Evolutionary conservation across 2,329 filamentous ascomycete species (phyloP).

Genomic region (Didymosphaeria variabile): DNA sequence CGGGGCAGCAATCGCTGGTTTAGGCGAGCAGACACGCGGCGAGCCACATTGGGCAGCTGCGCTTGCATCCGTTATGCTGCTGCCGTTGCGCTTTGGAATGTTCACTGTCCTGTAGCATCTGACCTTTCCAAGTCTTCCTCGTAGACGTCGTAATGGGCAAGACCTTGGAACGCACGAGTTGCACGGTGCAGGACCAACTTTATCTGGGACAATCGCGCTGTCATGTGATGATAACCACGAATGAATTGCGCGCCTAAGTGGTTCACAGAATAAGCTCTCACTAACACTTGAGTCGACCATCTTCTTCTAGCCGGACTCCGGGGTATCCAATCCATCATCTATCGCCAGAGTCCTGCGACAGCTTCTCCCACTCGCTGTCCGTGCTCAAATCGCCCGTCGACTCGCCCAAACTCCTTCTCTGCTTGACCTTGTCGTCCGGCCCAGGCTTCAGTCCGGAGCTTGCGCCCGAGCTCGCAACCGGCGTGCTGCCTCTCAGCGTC

Average conservation of each 20-base stretch:
- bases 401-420: constrained; percentile 56
- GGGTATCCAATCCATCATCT: constrained; percentile 41
- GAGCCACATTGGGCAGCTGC: background rate
- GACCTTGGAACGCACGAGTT: background rate
- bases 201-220: constrained; percentile 9
- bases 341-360: constrained; percentile 64
- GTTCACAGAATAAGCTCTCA: constrained; percentile 6
- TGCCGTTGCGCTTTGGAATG: background rate
- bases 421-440: constrained; percentile 53
- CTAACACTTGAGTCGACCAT: background rate
- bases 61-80: background rate
- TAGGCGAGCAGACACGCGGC: constrained; percentile 1
- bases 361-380: constrained; percentile 97
- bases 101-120: background rate
- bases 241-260: constrained; percentile 20
- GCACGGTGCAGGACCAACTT: background rate
- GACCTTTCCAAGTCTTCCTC: background rate
- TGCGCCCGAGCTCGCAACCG: constrained; percentile 40
- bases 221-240: constrained; percentile 9
- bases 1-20: constrained; percentile 34
- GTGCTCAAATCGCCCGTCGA: constrained; percentile 73
- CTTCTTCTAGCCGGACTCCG: constrained; percentile 17
- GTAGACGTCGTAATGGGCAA: background rate
- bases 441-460: constrained; percentile 39
- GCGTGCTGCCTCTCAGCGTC: constrained; percentile 29